Conservation (phyloP, 1,284 basidiomycete genomes). For the Hemileia vastatrix region DNA sequence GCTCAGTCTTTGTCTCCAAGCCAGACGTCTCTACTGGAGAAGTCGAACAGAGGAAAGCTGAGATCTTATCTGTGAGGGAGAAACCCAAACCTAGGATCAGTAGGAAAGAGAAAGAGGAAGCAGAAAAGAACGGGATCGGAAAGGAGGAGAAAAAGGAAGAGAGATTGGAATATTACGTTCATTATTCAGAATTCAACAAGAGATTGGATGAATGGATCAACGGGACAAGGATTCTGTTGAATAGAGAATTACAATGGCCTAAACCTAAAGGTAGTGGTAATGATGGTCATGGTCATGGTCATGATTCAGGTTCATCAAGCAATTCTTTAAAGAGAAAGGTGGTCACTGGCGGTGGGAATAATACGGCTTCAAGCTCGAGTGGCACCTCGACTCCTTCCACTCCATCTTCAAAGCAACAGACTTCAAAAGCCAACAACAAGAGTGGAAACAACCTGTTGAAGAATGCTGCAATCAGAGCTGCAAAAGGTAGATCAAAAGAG, state of each 20-base stretch:
- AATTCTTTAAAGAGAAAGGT: slow-evolving; percentile 46
- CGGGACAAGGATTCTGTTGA: slow-evolving; percentile 71
- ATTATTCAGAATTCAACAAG: slow-evolving; percentile 97
- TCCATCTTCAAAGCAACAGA: slow-evolving; percentile 29
- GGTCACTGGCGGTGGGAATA: slow-evolving; percentile 24
- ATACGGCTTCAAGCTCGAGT: slow-evolving; percentile 23
- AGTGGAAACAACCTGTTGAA: background rate
- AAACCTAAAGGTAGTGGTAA: slow-evolving; percentile 53
- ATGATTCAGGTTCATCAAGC: too few species aligned
- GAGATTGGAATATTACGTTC: slow-evolving; percentile 78
- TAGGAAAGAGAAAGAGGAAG: slow-evolving; percentile 49
- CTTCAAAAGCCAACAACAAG: slow-evolving; percentile 24
- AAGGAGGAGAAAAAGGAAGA: slow-evolving; percentile 52
- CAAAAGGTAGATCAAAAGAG: background rate
- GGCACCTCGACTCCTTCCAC: slow-evolving; percentile 34
- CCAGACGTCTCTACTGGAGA: slow-evolving; percentile 64
- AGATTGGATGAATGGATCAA: slow-evolving; percentile 95
- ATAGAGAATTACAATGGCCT: slow-evolving; percentile 87
- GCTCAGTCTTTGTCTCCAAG: slow-evolving; percentile 81
- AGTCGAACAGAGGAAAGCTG: slow-evolving; percentile 76
- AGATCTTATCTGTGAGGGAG: slow-evolving; percentile 83
- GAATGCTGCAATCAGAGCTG: background rate
- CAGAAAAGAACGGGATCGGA: slow-evolving; percentile 48
- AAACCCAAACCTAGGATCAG: slow-evolving; percentile 50
- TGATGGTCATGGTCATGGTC: too few species aligned